Base-by-base conservation (phyloP, 2,329 filamentous ascomycete species). In the Coleophoma crateriformis region DNA sequence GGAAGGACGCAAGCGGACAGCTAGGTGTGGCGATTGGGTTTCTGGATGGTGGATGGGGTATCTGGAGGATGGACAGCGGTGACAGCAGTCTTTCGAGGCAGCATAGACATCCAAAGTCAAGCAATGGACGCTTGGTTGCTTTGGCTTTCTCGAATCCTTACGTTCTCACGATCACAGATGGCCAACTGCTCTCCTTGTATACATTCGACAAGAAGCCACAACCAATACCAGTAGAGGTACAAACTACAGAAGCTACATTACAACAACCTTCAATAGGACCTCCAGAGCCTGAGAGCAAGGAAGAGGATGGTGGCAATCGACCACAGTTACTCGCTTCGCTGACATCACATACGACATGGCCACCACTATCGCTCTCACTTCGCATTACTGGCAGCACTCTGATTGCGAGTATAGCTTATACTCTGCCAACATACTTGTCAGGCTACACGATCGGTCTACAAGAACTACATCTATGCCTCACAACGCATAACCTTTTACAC, bases 361-460 rank as follows among this genome's bases (percentile, higher is more conserved):
- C 86, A 3, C 91, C 91, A 1, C 72, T 95, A 10, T 88, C 90
- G 0, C 70, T 96, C n/a, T 92, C 89, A 0, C 79, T 97, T 35
- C 82, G 90, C n/a, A 78, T 75, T 22, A 81, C 81, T 13, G 65
- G 79, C 0, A 71, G 73, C 3, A 79, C 79, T 11, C 79, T 89
- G 15, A 79, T 90, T n/a, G 87, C 89, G 2, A 90, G 88, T 0
- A 87, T 96, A 51, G 91, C 89, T 1, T 96, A 95, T 65, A 88
- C 88, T 0, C 82, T 95, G 56, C 84, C 86, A 14, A 87, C 87
- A 2, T 81, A 84, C 58, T 75, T 85, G 3, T 83, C 82, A 40
- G 90, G 90, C 27, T 96, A 91, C 88, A 90, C 87, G 7, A 79
- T 96, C 14, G 91, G 90, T 2, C 81, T 97, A n/a, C 92, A 97